Evolutionary conservation across 208 protist genomes (phyloP), one percentile per base, ranked within the genome.

Genomic region (Crithidia sp.): DNA sequence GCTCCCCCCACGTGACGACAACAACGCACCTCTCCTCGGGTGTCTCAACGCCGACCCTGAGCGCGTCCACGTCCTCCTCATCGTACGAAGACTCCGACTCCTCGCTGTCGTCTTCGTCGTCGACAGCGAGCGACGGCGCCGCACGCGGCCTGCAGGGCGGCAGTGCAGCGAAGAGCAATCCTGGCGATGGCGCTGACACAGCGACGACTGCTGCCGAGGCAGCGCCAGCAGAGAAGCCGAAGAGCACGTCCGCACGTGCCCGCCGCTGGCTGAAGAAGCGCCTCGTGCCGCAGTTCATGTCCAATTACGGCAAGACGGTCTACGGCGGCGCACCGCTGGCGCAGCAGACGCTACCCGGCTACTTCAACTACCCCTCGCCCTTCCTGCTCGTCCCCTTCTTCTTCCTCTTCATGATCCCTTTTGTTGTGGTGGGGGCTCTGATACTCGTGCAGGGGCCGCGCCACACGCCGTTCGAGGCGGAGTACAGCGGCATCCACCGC

Each of bases 301-400:
- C 76, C 43, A 50, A 78, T 13, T 82, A 94, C 68, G 89, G 89
- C 53, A 81, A 82, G 49, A 92, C 87, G n/a, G 79, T 86, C 47
- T 92, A 93, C 78, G 90, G 90, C 12, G 90, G 90, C 19, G 80
- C 88, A 68, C 90, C 90, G 2, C 67, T 95, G 12, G 57, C 77
- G 16, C 90, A 95, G 79, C 90, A 95, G 67, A 95, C 90, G 28
- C 67, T 95, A 55, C 90, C 90, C 8, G 77, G 83, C 43, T 62
- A 69, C 71, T 93, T 89, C 64, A 67, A 82, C 71, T 90, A 93
- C 73, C 59, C 73, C 28, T 82, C 82, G 10, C 84, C 85, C 17
- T 81, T 83, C 45, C 37, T 83, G 13, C 78, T 91, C 41, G 78
- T 95, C 12, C 77, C 79, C 28, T 47, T 89, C 57, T 87, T 89